A percentile compares a stretch with the other conserved stretches of the same genome.
Conservation (phyloP, 768 basidiomycete genomes). For the Serpula lacrymans region DNA sequence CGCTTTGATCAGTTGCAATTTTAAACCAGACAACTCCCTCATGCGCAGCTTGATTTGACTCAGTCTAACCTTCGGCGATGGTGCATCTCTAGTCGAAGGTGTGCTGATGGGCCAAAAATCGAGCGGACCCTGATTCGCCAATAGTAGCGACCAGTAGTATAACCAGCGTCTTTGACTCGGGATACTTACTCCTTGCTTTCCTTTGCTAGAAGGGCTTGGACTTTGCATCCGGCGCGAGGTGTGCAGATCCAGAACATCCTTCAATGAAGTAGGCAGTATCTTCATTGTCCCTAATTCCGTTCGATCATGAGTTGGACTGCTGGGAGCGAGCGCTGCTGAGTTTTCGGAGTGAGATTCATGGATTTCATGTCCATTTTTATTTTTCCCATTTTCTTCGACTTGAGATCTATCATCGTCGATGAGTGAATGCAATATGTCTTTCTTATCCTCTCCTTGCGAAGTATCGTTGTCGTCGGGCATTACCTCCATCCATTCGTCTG, state of each 20-base stretch:
- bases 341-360: background rate
- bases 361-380: background rate
- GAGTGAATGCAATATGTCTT: too few relatives aligned
- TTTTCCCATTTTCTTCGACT: background rate
- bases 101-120: constrained; percentile 40
- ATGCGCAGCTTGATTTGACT: constrained; percentile 58
- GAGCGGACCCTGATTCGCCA: constrained; percentile 51
- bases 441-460: constrained; percentile 11
- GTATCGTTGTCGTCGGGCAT: constrained; percentile 41
- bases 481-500: constrained; percentile 45
- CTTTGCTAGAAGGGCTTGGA: constrained; percentile 26
- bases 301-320: too few relatives aligned
- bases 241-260: constrained; percentile 63
- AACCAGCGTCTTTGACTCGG: constrained; percentile 80
- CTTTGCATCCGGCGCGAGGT: constrained; percentile 67
- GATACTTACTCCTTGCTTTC: constrained; percentile 68
- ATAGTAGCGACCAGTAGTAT: constrained; percentile 71
- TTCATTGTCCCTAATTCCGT: too few relatives aligned
- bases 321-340: background rate
- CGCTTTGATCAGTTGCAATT: constrained; percentile 50
- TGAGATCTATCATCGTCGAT: constrained; percentile 4
- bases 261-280: constrained; percentile 44
- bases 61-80: constrained; percentile 48
- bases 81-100: constrained; percentile 6
- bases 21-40: constrained; percentile 50